Conservation (phyloP, 2,329 filamentous ascomycete species). For the Fusarium oligoseptatum region DNA sequence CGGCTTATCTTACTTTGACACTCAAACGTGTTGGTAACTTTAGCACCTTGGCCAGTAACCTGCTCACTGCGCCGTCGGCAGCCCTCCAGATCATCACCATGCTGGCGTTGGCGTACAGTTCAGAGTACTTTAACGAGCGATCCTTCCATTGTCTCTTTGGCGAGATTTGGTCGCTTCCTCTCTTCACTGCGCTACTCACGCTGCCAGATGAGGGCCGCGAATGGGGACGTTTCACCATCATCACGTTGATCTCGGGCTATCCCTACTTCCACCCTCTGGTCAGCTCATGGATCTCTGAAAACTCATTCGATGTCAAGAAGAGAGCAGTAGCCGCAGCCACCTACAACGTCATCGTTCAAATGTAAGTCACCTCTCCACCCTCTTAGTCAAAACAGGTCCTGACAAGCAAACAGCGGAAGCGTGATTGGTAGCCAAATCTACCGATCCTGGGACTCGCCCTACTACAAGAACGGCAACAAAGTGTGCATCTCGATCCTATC, state of each 20-base stretch:
- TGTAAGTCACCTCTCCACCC: slow-evolving; percentile 42
- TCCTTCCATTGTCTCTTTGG: slow-evolving; percentile 65
- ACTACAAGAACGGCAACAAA: slow-evolving; percentile 70
- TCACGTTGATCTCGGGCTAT: slow-evolving; percentile 66
- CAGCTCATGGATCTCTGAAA: slow-evolving; percentile 64
- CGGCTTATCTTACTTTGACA: slow-evolving; percentile 67
- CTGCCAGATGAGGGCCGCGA: slow-evolving; percentile 62
- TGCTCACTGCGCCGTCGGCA: slow-evolving; percentile 72
- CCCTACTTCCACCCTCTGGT: slow-evolving; percentile 71
- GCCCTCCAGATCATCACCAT: slow-evolving; percentile 70
- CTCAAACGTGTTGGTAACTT: slow-evolving; percentile 68
- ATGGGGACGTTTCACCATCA: slow-evolving; percentile 66
- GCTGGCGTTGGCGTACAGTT: slow-evolving; percentile 65
- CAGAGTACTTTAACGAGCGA: slow-evolving; percentile 67
- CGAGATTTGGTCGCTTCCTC: slow-evolving; percentile 65
- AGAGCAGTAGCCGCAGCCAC: slow-evolving; percentile 62
- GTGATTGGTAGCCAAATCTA: slow-evolving; percentile 63
- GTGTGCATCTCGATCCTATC: slow-evolving; percentile 66
- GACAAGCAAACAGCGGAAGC: slow-evolving; percentile 50
- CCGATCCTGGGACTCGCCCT: slow-evolving; percentile 64
- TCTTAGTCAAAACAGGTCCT: not conserved
- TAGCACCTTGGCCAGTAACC: slow-evolving; percentile 70
- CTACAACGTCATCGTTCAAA: slow-evolving; percentile 63
- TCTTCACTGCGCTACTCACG: slow-evolving; percentile 64
- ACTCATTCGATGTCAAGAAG: slow-evolving; percentile 64